Evolutionary conservation across 176 grass and related monocot species (phyloP), one percentile per base, ranked within the genome.

Genomic region (barley (Hordeum vulgare)): DNA sequence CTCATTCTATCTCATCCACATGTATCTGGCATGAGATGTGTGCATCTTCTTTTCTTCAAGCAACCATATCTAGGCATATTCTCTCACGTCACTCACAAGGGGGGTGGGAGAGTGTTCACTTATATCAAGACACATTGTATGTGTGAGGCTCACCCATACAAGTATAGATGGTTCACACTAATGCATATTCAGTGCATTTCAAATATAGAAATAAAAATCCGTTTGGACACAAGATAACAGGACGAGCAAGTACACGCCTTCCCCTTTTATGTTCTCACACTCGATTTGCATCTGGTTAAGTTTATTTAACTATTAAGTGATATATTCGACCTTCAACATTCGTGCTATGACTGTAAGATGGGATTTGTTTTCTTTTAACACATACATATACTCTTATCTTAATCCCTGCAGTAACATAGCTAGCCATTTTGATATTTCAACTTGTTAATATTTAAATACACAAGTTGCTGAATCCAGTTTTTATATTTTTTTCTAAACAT

Each of bases 401-500:
- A 35, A n/a, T 39, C 23, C 20, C 39, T 74, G 8, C 73, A n/a
- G n/a, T n/a, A 66, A 49, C 1, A 23, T 60, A 73, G 25, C 8
- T 74, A 6, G 15, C 54, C 36, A 36, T 20, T 18, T 74, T 54
- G 14, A 42, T 1, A 20, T 37, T 57, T 62, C 20, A 75, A 28
- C 66, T 64, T 80, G 14, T 47, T 75, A 17, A 29, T 28, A 49
- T 5, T 67, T 66, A 68, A 75, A 15, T 57, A 59, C n/a, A 18
- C 15, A n/a, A 66, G 64, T 78, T 24, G 20, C 45, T 69, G 56
- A 66, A 61, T 33, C 51, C 70, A 44, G 17, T 13, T 69, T 58
- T 23, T 77, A 74, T 73, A 56, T 21, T 85, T 40, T 14, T 14
- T 42, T 84, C 58, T 84, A 23, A 81, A 71, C 26, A 60, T 85